phyloP scores from a whole-genome alignment of 2,329 filamentous ascomycete species.

The Penicillium oxalicum region DNA sequence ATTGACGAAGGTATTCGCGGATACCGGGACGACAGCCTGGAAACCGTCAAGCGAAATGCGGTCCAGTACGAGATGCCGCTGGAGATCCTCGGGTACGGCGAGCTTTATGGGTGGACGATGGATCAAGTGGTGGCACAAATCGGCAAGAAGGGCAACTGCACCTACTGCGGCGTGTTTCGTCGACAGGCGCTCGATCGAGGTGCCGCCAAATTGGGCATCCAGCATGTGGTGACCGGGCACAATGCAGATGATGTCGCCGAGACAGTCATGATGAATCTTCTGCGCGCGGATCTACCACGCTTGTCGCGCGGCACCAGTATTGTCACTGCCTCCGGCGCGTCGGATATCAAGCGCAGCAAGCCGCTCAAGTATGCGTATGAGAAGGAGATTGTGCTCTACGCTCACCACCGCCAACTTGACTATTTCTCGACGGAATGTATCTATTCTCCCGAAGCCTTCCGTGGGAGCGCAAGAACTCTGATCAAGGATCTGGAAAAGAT shows the following conservation, averaged over 20 bases:
- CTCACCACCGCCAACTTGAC: slow-evolving; percentile 91
- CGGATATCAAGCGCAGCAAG: slow-evolving; percentile 90
- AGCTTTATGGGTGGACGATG: slow-evolving; percentile 99
- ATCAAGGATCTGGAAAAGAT: slow-evolving; percentile 96
- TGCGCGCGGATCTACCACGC: slow-evolving; percentile 82
- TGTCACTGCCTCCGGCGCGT: slow-evolving; percentile 68
- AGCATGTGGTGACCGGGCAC: slow-evolving; percentile 93
- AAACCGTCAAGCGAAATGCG: slow-evolving; percentile 93
- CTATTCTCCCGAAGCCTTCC: slow-evolving; percentile 94
- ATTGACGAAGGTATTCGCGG: slow-evolving; percentile 98
- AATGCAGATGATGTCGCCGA: slow-evolving; percentile 97
- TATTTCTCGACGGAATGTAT: slow-evolving; percentile 99
- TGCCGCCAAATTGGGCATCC: slow-evolving; percentile 77
- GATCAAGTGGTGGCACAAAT: slow-evolving; percentile 95
- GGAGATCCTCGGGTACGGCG: slow-evolving; percentile 85
- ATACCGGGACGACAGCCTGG: slow-evolving; percentile 90
- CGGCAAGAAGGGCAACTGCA: slow-evolving; percentile 98
- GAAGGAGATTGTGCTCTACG: slow-evolving; percentile 97
- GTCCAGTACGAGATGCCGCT: slow-evolving; percentile 85
- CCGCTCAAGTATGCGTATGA: slow-evolving; percentile 98
- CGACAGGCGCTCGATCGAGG: slow-evolving; percentile 90
- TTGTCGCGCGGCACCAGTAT: slow-evolving; percentile 86
- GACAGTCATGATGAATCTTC: slow-evolving; percentile 94
- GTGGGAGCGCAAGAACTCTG: slow-evolving; percentile 80
- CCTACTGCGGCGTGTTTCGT: slow-evolving; percentile 94